Conservation (phyloP, 441 rosid species). For the Adansonia grandidieri region DNA sequence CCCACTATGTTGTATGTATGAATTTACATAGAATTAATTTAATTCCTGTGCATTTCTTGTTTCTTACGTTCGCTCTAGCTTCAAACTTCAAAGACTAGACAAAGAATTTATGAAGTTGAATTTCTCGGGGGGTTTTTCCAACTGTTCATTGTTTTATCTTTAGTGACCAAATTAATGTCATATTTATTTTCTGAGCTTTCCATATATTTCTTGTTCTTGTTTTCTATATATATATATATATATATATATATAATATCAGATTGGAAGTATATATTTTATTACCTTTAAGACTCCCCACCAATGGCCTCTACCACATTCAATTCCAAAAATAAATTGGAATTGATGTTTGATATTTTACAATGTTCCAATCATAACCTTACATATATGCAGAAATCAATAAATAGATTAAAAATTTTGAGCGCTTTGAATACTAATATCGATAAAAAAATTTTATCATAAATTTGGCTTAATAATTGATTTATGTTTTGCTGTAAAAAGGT, state of each 20-base stretch:
- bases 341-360: not conserved
- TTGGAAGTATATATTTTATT: not conserved
- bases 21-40: not conserved
- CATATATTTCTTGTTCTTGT: not conserved
- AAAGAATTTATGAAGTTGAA: not conserved
- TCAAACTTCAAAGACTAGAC: not conserved
- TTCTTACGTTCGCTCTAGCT: not conserved
- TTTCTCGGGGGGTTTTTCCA: not conserved
- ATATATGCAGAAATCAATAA: not conserved
- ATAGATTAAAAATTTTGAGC: not conserved
- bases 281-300: not conserved
- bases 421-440: too few relatives aligned
- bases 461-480: too few relatives aligned
- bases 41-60: not conserved
- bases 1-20: not conserved
- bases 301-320: conserved; percentile 1
- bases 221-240: not conserved
- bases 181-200: not conserved
- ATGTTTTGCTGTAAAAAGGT: too few relatives aligned
- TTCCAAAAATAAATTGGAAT: not conserved
- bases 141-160: not conserved
- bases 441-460: too few relatives aligned
- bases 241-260: not conserved
- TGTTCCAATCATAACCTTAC: not conserved
- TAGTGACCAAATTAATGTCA: conserved; percentile 6